Base-by-base conservation (phyloP, 2,329 filamentous ascomycete genomes). In the Sporothrix inflata region DNA sequence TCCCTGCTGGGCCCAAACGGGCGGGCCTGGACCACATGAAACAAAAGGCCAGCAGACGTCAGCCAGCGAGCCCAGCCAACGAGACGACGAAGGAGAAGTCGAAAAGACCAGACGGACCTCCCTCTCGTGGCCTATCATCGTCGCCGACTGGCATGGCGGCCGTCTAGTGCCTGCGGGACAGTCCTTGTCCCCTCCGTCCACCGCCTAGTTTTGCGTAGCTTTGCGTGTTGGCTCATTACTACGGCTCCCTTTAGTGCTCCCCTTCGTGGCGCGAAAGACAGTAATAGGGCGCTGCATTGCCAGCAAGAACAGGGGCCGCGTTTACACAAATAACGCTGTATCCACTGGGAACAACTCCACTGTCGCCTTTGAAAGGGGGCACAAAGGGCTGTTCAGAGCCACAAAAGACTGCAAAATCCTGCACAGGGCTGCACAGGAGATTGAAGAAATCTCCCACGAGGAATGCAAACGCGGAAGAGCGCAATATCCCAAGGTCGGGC, bases 11-110 rank as follows among this genome's bases (percentile, higher is more conserved):
- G 60, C 38, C 60, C 60, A 65, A 63, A 63, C 60, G 69, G 76
- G 75, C 73, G 71, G 74, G 72, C 71, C 78, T 77, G 77, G 77
- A 75, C 73, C 74, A 77, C 75, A 76, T 80, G 78, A 80, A 80
- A 78, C 78, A 76, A 75, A 77, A 12, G 24, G 76, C 77, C 66
- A 55, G 51, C 8, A 24, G 7, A 5, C 16, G 51, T 7, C 19
- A 45, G 45, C 72, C 55, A 73, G 67, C 71, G 72, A 72, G 51
- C n/a, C n/a, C n/a, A n/a, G n/a, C 72, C 55, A 73, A 70, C 71
- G 72, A 72, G 51, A 63, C 27, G 38, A 27, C 38, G 27, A 40
- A 11, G 24, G 24, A 21, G 38, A 34, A 16, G 12, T n/a, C 6
- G 21, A n/a, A 21, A 45, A 66, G 51, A 57, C 47, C 70, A 60